These are phyloP conservation scores for Chaetoscypha palmicola DNA, from an alignment of 2,329 filamentous ascomycete species.

Conservation along the genomic window DNA sequence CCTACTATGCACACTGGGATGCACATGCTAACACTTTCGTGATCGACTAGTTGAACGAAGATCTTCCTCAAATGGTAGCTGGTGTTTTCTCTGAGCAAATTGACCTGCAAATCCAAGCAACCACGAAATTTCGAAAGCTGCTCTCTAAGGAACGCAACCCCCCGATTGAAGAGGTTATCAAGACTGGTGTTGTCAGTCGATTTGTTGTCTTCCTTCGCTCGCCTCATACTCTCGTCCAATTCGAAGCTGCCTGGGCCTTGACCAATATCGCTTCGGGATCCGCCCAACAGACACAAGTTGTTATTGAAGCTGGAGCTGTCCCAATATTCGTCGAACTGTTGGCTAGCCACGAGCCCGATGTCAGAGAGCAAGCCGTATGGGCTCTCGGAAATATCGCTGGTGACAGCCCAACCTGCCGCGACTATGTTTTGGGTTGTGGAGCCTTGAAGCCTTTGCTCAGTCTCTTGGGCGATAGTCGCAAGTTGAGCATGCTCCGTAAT, in stretches of 20 bases:
- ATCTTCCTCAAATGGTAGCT: slow-evolving; percentile 95
- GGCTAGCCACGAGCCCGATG: slow-evolving; percentile 92
- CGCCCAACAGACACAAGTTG: slow-evolving; percentile 94
- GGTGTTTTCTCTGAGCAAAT: slow-evolving; percentile 99
- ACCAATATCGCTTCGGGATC: slow-evolving; percentile 99
- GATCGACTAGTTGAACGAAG: slow-evolving; percentile 76
- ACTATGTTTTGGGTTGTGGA: slow-evolving; percentile 88
- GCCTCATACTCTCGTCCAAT: slow-evolving; percentile 95
- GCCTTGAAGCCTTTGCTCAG: slow-evolving; percentile 84
- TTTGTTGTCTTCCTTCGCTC: slow-evolving; percentile 98
- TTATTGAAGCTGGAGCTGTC: slow-evolving; percentile 95
- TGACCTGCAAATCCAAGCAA: slow-evolving; percentile 93
- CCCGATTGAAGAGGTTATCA: slow-evolving; percentile 97
- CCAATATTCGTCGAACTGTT: slow-evolving; percentile 97
- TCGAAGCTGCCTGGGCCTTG: slow-evolving; percentile 97
- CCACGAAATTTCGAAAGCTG: slow-evolving; percentile 97
- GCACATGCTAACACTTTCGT: slow-evolving; percentile 18
- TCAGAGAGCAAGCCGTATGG: slow-evolving; percentile 97
- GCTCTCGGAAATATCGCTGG: slow-evolving; percentile 97
- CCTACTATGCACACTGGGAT: slow-evolving; percentile 2
- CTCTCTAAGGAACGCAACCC: slow-evolving; percentile 98
- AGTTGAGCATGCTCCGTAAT: slow-evolving; percentile 98
- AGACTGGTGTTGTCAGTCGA: slow-evolving; percentile 93
- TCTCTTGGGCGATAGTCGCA: slow-evolving; percentile 92
- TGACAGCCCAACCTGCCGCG: slow-evolving; percentile 94